A percentile compares a stretch with the other conserved stretches of the same genome.
Evolutionary conservation across 177 flowering plant species (phyloP).

Genomic region (Tripterygium wilfordii): DNA sequence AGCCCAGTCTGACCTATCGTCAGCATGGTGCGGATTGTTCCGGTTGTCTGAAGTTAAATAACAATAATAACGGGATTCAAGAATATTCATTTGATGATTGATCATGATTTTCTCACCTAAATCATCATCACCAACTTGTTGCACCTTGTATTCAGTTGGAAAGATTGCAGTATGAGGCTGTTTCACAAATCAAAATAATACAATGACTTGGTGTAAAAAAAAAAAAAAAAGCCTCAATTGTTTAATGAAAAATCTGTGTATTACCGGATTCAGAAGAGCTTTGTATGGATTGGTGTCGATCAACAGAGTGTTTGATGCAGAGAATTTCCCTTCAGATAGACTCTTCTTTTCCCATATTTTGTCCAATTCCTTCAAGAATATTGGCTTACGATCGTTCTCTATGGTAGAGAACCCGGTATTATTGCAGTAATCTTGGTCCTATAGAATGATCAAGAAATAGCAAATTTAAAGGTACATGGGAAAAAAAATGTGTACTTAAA

Average conservation of each 20-base stretch:
- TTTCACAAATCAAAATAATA: neutral
- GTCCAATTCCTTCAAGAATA: constrained; percentile 30
- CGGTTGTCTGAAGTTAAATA: too few species aligned
- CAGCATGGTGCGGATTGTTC: too few species aligned
- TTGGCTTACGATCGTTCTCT: constrained; percentile 25
- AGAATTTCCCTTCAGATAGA: constrained; percentile 1
- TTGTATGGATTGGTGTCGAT: constrained; percentile 36
- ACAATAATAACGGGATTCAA: neutral
- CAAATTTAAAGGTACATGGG: neutral
- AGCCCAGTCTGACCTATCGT: too few species aligned
- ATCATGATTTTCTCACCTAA: constrained; percentile 11
- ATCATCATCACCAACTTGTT: constrained; percentile 8
- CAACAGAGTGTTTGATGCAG: constrained; percentile 30
- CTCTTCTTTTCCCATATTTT: constrained; percentile 19
- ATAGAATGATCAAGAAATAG: constrained; percentile 9
- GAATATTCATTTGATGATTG: neutral
- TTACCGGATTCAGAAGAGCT: constrained; percentile 41
- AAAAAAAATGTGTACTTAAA: neutral
- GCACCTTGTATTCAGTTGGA: constrained; percentile 12
- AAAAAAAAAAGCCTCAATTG: too few species aligned
- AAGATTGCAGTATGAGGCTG: constrained; percentile 38
- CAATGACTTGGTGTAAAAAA: too few species aligned
- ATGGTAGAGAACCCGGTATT: constrained; percentile 21
- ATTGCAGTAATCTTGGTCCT: constrained; percentile 35
- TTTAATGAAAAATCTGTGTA: neutral